phyloP scores from a whole-genome alignment of 148 eudicot species.

The Fagopyrum homotropicum region DNA sequence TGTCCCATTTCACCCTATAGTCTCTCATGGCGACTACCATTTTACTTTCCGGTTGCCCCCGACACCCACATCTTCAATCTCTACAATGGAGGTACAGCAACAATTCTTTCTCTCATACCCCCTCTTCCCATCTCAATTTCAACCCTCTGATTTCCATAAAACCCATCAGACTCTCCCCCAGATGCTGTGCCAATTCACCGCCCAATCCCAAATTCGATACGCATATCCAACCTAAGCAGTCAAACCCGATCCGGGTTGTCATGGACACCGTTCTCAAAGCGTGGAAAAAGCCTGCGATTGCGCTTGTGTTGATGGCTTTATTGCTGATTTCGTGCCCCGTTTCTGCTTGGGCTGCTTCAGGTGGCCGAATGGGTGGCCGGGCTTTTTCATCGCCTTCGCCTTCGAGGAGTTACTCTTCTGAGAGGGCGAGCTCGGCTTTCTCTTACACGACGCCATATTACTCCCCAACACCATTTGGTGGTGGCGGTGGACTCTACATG shows the following conservation, averaged over 20 bases:
- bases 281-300: conserved; percentile 52
- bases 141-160: conserved; percentile 1
- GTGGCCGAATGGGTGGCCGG: conserved; percentile 73
- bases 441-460: conserved; percentile 60
- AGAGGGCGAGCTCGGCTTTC: conserved; percentile 32
- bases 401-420: conserved; percentile 38
- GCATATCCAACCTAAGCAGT: neutral
- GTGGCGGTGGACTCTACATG: conserved; percentile 26
- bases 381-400: conserved; percentile 52
- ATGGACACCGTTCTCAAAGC: conserved; percentile 22
- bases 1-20: neutral
- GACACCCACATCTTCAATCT: neutral
- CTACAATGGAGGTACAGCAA: neutral
- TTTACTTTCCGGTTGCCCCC: conserved; percentile 10
- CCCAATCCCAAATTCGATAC: neutral
- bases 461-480: conserved; percentile 67
- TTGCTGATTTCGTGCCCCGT: conserved; percentile 56
- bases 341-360: conserved; percentile 69
- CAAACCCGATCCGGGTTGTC: conserved; percentile 18
- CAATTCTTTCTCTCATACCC: neutral
- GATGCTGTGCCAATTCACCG: conserved; percentile 19
- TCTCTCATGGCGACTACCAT: neutral
- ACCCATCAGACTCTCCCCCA: conserved; percentile 24
- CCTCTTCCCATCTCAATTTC: neutral
- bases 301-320: conserved; percentile 48